Percentiles rank a stretch among this genome's conserved stretches.
These are phyloP conservation scores for Ensete ventricosum DNA, from an alignment of 176 grass and related monocot species.

Conservation along the genomic window DNA sequence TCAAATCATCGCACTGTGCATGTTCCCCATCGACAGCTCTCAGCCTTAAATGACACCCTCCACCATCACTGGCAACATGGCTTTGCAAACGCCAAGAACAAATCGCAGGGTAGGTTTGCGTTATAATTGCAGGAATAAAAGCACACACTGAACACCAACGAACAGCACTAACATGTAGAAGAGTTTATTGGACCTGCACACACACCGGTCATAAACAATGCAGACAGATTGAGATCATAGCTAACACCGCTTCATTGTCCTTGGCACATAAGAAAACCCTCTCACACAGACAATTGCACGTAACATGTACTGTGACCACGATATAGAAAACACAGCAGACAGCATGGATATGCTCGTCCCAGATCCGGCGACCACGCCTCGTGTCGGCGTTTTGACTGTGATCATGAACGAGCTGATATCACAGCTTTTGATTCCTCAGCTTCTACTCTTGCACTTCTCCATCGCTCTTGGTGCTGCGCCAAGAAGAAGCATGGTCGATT, in stretches of 20 bases:
- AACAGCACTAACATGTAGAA: too few species aligned
- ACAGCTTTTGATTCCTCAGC: not conserved
- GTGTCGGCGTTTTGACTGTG: not conserved
- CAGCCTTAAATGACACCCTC: too few species aligned
- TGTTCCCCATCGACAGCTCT: too few species aligned
- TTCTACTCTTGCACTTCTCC: slow-evolving; percentile 5
- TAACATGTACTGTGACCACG: not conserved
- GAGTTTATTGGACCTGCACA: too few species aligned
- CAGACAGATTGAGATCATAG: too few species aligned
- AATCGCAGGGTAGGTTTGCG: not conserved
- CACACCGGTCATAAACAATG: too few species aligned
- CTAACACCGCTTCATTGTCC: too few species aligned
- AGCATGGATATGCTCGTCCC: not conserved
- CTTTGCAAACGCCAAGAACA: not conserved
- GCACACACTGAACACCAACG: not conserved
- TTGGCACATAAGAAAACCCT: too few species aligned
- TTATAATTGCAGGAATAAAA: not conserved
- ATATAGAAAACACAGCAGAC: not conserved
- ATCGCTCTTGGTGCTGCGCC: not conserved
- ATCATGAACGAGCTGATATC: not conserved
- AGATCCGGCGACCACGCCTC: not conserved
- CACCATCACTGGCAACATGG: not conserved
- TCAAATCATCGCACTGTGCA: not conserved
- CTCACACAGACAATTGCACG: not conserved
- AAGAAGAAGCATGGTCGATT: not conserved